A percentile compares a stretch with the other conserved stretches of the same genome.
Evolutionary conservation across 1,284 basidiomycete genomes (phyloP).

Genomic region (Ceratobasidium sp.): DNA sequence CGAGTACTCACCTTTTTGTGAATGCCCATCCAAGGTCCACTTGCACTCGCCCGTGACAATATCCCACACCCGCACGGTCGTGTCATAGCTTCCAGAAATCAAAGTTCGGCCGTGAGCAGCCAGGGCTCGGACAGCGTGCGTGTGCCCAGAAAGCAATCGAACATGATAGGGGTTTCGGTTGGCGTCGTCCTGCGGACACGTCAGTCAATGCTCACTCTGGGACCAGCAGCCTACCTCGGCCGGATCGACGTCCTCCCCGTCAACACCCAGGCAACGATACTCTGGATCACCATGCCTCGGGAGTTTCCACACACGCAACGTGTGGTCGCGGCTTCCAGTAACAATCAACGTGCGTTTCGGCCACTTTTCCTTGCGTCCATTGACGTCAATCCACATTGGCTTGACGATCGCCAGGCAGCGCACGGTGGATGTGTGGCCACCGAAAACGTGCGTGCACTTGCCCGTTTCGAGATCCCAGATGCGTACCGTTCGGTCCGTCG

Average conservation of each 20-base stretch:
- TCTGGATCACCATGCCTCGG: slow-evolving; percentile 79
- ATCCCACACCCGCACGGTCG: slow-evolving; percentile 93
- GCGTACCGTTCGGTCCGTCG: slow-evolving; percentile 91
- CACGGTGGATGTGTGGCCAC: slow-evolving; percentile 93
- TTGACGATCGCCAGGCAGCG: slow-evolving; percentile 89
- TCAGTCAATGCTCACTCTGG: slow-evolving; percentile 4
- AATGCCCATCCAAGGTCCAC: slow-evolving; percentile 83
- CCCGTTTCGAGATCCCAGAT: slow-evolving; percentile 88
- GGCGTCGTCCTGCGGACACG: slow-evolving; percentile 62
- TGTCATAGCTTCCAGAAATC: slow-evolving; percentile 95
- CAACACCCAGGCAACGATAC: slow-evolving; percentile 72
- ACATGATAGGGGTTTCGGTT: slow-evolving; percentile 91
- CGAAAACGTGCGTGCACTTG: slow-evolving; percentile 86
- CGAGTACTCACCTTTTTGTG: slow-evolving; percentile 76
- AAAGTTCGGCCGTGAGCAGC: slow-evolving; percentile 87
- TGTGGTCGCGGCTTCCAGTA: slow-evolving; percentile 90
- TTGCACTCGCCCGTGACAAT: slow-evolving; percentile 85
- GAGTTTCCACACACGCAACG: slow-evolving; percentile 85
- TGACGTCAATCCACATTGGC: slow-evolving; percentile 76
- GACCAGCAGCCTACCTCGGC: slow-evolving; percentile 53
- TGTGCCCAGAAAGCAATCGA: slow-evolving; percentile 83
- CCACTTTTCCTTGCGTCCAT: slow-evolving; percentile 63
- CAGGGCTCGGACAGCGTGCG: slow-evolving; percentile 89
- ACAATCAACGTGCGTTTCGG: slow-evolving; percentile 70
- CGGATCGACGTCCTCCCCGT: slow-evolving; percentile 70